phyloP scores from a whole-genome alignment of 805 yeast genomes.

The Candida nanaspora region DNA sequence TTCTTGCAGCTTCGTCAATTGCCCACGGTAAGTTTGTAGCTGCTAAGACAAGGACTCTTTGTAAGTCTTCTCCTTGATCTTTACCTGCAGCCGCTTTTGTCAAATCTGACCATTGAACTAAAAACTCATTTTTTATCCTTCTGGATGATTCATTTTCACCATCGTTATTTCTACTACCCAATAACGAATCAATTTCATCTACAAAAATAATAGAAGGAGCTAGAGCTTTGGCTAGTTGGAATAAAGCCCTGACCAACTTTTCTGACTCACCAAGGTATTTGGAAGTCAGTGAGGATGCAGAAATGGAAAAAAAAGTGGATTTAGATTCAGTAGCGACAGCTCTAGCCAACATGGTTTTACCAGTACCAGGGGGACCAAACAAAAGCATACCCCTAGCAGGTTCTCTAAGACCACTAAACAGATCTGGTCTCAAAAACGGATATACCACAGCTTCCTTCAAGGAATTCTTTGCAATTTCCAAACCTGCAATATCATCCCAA shows the following conservation, averaged over 20 bases:
- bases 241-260: slow-evolving; percentile 83
- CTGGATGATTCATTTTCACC: slow-evolving; percentile 80
- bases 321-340: slow-evolving; percentile 95
- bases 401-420: slow-evolving; percentile 84
- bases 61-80: slow-evolving; percentile 41
- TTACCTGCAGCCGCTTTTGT: slow-evolving; percentile 82
- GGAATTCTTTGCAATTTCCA: slow-evolving; percentile 81
- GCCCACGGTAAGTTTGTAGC: slow-evolving; percentile 98
- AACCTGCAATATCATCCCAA: slow-evolving; percentile 95
- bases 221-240: slow-evolving; percentile 72
- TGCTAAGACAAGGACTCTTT: slow-evolving; percentile 81
- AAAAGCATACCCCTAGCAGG: slow-evolving; percentile 95
- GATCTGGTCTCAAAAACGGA: slow-evolving; percentile 90
- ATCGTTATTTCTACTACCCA: slow-evolving; percentile 68
- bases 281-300: slow-evolving; percentile 85
- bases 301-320: slow-evolving; percentile 86
- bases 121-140: slow-evolving; percentile 85
- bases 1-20: slow-evolving; percentile 92
- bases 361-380: slow-evolving; percentile 99
- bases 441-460: slow-evolving; percentile 93
- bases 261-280: slow-evolving; percentile 90
- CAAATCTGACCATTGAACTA: slow-evolving; percentile 91
- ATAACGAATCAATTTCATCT: slow-evolving; percentile 89
- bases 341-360: slow-evolving; percentile 94
- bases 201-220: slow-evolving; percentile 93